Evolutionary conservation across 345 rosid species (phyloP).

Genomic region (Populus davidiana): DNA sequence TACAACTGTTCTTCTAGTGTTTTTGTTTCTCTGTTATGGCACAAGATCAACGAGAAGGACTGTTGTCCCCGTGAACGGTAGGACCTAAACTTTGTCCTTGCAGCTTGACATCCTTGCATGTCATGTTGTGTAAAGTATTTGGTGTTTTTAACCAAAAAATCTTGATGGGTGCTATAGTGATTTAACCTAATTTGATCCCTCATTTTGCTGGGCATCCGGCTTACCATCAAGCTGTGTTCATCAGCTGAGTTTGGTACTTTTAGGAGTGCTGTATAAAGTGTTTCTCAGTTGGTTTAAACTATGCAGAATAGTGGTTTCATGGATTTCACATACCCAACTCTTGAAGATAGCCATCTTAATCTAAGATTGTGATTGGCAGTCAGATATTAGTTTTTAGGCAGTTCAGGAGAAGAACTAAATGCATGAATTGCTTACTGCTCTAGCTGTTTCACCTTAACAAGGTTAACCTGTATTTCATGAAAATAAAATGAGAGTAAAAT

Average conservation of each 20-base stretch:
- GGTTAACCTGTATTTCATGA: neutral
- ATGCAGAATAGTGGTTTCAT: neutral
- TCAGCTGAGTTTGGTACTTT: neutral
- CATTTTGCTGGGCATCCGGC: constrained; percentile 3
- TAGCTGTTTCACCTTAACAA: neutral
- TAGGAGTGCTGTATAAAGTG: neutral
- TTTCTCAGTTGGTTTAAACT: neutral
- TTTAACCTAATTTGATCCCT: neutral
- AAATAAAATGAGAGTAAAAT: neutral
- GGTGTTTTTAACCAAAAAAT: neutral
- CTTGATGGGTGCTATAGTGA: neutral
- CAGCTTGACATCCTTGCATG: neutral
- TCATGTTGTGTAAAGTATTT: neutral
- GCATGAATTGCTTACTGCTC: neutral
- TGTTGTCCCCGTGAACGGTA: neutral
- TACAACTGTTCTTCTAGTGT: neutral
- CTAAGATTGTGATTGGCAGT: neutral
- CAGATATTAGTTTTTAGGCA: neutral
- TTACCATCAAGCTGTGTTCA: neutral
- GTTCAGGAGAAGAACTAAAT: neutral
- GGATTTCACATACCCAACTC: neutral
- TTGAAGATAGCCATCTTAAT: neutral
- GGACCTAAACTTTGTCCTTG: neutral
- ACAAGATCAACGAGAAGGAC: neutral
- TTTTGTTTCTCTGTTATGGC: neutral